phyloP scores from a whole-genome alignment of 129 eudicot genomes.

The Daucus carota region DH1_v3.0 NC_030381.2:26358501-26359000 shows the following conservation, averaged over 20 bases:
- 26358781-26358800: background rate
- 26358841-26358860: slow-evolving; percentile 20
- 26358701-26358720: background rate
- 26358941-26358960: slow-evolving; percentile 13
- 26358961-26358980: background rate
- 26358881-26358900: slow-evolving; percentile 21
- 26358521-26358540: slow-evolving; percentile 30
- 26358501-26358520: slow-evolving; percentile 10
- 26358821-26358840: slow-evolving; percentile 24
- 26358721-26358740: slow-evolving; percentile 5
- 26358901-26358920: slow-evolving; percentile 21
- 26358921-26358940: slow-evolving; percentile 21
- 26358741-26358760: background rate
- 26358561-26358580: slow-evolving; percentile 46
- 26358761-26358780: background rate
- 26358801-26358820: background rate
- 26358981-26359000: slow-evolving; percentile 13
- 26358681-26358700: background rate
- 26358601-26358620: slow-evolving; percentile 27
- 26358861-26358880: slow-evolving; percentile 21
- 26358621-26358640: slow-evolving; percentile 42
- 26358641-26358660: slow-evolving; percentile 17
- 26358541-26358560: slow-evolving; percentile 38
- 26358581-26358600: slow-evolving; percentile 31
- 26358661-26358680: background rate